Conservation (phyloP, 768 basidiomycete species). For the Hebeloma cylindrosporum region DNA sequence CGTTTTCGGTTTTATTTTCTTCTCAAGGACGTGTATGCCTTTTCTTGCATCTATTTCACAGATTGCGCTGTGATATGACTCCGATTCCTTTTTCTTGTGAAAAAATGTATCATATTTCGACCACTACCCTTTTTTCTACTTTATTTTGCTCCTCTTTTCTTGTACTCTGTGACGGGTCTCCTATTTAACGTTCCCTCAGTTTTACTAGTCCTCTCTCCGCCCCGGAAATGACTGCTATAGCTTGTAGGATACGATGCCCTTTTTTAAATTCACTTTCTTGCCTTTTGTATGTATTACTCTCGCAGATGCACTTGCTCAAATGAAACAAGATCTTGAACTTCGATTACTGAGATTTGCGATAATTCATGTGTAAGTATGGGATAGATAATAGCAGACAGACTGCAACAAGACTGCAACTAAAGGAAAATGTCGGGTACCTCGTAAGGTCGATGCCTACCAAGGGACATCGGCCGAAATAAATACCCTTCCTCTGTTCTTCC, state of each 20-base stretch:
- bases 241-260: slow-evolving; percentile 1
- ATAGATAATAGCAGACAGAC: too few species aligned
- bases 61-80: too few species aligned
- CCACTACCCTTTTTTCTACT: background rate
- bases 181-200: background rate
- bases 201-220: slow-evolving; percentile 1
- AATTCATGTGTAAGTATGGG: too few species aligned
- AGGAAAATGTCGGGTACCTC: slow-evolving; percentile 53
- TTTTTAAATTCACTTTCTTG: background rate
- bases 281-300: background rate
- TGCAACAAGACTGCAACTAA: background rate
- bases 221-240: background rate
- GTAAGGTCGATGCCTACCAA: slow-evolving; percentile 52
- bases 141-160: background rate
- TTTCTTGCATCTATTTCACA: too few species aligned
- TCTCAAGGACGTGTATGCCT: slow-evolving; percentile 6
- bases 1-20: slow-evolving; percentile 4
- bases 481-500: slow-evolving; percentile 46
- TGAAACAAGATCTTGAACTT: too few species aligned
- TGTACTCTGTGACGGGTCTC: background rate
- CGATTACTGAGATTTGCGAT: too few species aligned
- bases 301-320: too few species aligned
- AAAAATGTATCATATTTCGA: too few species aligned
- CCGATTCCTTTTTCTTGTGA: too few species aligned
- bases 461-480: slow-evolving; percentile 59